Evolutionary conservation across 1,284 basidiomycete genomes (phyloP), one percentile per base, ranked within the genome.

Genomic region (Ganoderma lingzhi): DNA sequence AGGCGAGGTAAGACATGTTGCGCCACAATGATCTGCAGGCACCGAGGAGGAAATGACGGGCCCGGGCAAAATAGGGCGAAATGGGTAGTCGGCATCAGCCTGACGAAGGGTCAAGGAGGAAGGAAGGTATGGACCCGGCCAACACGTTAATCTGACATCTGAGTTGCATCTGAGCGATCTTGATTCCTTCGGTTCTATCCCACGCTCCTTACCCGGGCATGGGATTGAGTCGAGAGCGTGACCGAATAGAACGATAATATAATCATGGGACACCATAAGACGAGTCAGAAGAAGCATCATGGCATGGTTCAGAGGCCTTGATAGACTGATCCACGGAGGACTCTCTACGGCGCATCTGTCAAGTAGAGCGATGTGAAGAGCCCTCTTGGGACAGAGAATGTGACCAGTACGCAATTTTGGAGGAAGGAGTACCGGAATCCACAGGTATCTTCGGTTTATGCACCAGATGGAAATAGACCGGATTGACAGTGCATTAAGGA

Each of bases 21-120:
- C 37, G 37, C 58, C 58, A 59, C 37, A 28, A 41, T 17, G 59
- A 61, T 61, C 59, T 41, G 39, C 59, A 61, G 59, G 59, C 37
- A 44, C 59, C 39, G 59, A 61, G 37, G 53, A 42, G 59, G 48
- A 28, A 14, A 28, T 28, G 48, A 10, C 42, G 42, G 15, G 19
- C 19, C 19, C 6, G 8, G 45, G n/a, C n/a, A 6, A 23, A 48
- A 23, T 23, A n/a, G 48, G 23, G 10, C n/a, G 10, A 12, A 14
- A 14, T 10, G 23, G 14, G 39, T 30, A 19, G 35, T 23, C 39
- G 12, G 59, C 42, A 61, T 61, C 37, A 28, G 10, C 14, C 37
- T 39, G 39, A 61, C 8, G 56, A 39, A 15, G 32, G 23, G 59
- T 61, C 59, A 30, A 61, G n/a, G n/a, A n/a, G n/a, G n/a, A n/a